These are phyloP conservation scores for Tolypocladium ovalisporum DNA, from an alignment of 2,329 filamentous ascomycete genomes.

Conservation along the genomic window DNA sequence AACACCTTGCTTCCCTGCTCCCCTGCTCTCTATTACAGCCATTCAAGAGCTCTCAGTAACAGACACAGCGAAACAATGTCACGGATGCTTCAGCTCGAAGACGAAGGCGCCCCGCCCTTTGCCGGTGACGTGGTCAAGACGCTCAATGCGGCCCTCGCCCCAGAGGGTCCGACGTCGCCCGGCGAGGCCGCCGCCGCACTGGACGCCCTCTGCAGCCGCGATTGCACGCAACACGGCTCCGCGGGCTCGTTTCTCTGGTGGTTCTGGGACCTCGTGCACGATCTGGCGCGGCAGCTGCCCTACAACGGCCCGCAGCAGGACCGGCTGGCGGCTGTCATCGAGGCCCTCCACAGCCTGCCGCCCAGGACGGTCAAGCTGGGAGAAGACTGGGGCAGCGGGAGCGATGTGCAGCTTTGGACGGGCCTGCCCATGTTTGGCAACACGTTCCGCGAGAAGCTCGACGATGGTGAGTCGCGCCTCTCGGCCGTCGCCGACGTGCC, in stretches of 20 bases:
- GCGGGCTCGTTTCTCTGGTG: conserved; percentile 9
- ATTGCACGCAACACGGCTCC: neutral
- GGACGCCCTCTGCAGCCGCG: neutral
- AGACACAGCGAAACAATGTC: neutral
- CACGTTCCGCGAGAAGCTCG: neutral
- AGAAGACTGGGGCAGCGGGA: neutral
- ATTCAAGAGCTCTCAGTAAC: neutral
- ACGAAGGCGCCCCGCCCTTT: neutral
- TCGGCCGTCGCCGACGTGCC: neutral
- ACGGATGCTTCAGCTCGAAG: neutral
- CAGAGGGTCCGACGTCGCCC: neutral
- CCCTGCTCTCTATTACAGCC: neutral
- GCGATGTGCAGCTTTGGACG: conserved; percentile 2
- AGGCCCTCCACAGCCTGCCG: conserved; percentile 3
- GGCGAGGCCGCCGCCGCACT: neutral
- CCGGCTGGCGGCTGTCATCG: conserved; percentile 2
- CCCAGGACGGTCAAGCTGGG: neutral
- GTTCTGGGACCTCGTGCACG: conserved; percentile 13
- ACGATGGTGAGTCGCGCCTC: neutral
- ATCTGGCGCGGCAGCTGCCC: conserved; percentile 10
- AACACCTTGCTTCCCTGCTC: neutral
- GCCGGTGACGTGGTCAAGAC: neutral
- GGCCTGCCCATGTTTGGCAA: conserved; percentile 2
- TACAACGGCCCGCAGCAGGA: conserved; percentile 8
- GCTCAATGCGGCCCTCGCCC: neutral